Evolutionary conservation across 129 eudicot genomes (phyloP).

Genomic region (Artemisia annua): DNA sequence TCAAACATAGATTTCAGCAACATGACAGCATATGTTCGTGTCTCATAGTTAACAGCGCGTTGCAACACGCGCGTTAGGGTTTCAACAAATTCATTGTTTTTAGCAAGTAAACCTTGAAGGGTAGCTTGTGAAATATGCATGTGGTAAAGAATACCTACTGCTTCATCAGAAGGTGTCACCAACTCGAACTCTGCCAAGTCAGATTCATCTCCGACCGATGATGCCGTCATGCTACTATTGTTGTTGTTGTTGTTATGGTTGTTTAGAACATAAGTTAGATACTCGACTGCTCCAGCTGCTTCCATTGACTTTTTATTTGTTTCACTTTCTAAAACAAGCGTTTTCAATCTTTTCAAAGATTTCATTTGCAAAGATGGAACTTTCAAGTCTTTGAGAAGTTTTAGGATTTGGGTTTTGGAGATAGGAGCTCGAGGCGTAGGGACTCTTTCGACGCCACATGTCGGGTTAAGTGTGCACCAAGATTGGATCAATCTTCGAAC

Average conservation of each 20-base stretch:
- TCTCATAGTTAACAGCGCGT: slow-evolving; percentile 35
- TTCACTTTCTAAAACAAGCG: slow-evolving; percentile 44
- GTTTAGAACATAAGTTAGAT: slow-evolving; percentile 33
- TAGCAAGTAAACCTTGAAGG: slow-evolving; percentile 21
- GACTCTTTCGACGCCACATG: slow-evolving; percentile 48
- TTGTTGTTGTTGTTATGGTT: neutral
- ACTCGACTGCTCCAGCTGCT: slow-evolving; percentile 43
- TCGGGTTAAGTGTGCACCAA: slow-evolving; percentile 64
- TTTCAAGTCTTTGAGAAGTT: slow-evolving; percentile 47
- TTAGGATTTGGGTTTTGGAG: slow-evolving; percentile 41
- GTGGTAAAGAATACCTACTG: slow-evolving; percentile 35
- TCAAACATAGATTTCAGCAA: slow-evolving; percentile 36
- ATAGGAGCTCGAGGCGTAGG: slow-evolving; percentile 53
- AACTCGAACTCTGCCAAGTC: slow-evolving; percentile 21
- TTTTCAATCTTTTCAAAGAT: slow-evolving; percentile 39
- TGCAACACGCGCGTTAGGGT: slow-evolving; percentile 38
- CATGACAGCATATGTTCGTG: slow-evolving; percentile 39
- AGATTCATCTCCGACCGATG: slow-evolving; percentile 5
- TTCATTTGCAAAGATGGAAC: slow-evolving; percentile 30
- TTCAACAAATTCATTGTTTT: slow-evolving; percentile 28
- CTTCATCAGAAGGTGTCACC: slow-evolving; percentile 35
- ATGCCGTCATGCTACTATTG: neutral
- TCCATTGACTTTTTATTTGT: slow-evolving; percentile 55
- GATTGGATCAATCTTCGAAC: slow-evolving; percentile 56
- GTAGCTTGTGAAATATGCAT: slow-evolving; percentile 39